Conservation (phyloP, 1,284 basidiomycete species). For the Chondrostereum purpureum region DNA sequence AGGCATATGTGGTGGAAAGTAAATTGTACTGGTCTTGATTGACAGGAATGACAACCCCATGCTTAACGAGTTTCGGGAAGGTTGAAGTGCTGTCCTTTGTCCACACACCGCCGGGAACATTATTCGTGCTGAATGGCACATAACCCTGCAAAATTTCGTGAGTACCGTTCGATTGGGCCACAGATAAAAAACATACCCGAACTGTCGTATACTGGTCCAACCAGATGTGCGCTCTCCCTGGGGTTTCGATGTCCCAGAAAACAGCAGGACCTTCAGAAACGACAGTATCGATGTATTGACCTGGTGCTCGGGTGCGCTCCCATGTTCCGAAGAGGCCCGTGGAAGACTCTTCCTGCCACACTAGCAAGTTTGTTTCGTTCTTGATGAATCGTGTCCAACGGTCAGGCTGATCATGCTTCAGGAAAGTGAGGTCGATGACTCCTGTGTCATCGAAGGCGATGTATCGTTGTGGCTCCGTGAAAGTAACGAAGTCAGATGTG, state of each 20-base stretch:
- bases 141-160: constrained; percentile 6
- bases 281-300: constrained; percentile 4
- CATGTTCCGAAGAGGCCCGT: constrained; percentile 10
- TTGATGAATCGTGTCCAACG: constrained; percentile 12
- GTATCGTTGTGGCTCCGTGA: constrained; percentile 11
- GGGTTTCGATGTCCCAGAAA: constrained; percentile 11
- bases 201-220: constrained; percentile 11
- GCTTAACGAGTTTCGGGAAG: constrained; percentile 7
- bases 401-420: constrained; percentile 6
- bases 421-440: constrained; percentile 13
- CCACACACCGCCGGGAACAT: constrained; percentile 8
- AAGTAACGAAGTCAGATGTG: constrained; percentile 13
- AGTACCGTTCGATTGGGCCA: neutral
- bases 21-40: constrained; percentile 10
- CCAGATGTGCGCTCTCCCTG: constrained; percentile 9
- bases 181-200: constrained; percentile 2
- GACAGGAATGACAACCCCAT: constrained; percentile 10
- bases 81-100: neutral
- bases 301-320: constrained; percentile 4
- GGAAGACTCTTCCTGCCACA: constrained; percentile 10
- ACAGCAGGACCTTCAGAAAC: constrained; percentile 12
- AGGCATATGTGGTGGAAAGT: too few relatives aligned
- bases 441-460: constrained; percentile 6
- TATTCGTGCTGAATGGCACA: constrained; percentile 10
- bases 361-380: constrained; percentile 8